A percentile compares a stretch with the other conserved stretches of the same genome.
Conservation (phyloP, 352 stramenopile genomes). For the Phytophthora macrochlamydospora region DNA sequence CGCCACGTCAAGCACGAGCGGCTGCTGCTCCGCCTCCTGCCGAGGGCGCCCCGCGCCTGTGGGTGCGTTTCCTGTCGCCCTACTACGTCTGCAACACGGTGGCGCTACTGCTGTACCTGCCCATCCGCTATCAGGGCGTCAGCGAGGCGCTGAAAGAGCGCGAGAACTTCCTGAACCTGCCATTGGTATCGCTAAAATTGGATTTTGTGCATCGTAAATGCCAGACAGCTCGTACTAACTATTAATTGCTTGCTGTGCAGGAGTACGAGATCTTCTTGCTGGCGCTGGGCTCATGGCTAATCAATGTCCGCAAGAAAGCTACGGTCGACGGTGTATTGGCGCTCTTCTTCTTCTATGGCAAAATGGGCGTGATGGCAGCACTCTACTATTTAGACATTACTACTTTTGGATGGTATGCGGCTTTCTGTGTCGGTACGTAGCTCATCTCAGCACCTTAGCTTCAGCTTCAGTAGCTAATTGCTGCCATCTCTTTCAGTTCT, state of each 20-base stretch:
- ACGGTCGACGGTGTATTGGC: conserved; percentile 66
- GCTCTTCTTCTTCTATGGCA: conserved; percentile 77
- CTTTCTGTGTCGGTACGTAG: conserved; percentile 60
- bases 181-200: conserved; percentile 34
- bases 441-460: too few species aligned
- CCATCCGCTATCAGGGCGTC: conserved; percentile 45
- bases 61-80: conserved; percentile 63
- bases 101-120: conserved; percentile 59
- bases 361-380: conserved; percentile 57
- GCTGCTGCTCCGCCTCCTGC: background rate
- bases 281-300: conserved; percentile 50
- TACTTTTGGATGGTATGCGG: conserved; percentile 66
- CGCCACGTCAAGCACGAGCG: background rate
- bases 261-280: conserved; percentile 78
- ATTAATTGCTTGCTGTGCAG: conserved; percentile 20
- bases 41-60: conserved; percentile 19
- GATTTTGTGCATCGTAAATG: background rate
- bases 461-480: background rate
- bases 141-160: conserved; percentile 50
- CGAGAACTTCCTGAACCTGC: conserved; percentile 71
- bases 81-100: conserved; percentile 75
- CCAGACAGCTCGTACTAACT: conserved; percentile 8
- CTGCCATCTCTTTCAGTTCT: conserved; percentile 37
- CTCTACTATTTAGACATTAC: conserved; percentile 73
- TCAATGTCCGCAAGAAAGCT: conserved; percentile 84